Conservation (phyloP, 805 yeast species). For the Alloascoidea hylecoeti region DNA sequence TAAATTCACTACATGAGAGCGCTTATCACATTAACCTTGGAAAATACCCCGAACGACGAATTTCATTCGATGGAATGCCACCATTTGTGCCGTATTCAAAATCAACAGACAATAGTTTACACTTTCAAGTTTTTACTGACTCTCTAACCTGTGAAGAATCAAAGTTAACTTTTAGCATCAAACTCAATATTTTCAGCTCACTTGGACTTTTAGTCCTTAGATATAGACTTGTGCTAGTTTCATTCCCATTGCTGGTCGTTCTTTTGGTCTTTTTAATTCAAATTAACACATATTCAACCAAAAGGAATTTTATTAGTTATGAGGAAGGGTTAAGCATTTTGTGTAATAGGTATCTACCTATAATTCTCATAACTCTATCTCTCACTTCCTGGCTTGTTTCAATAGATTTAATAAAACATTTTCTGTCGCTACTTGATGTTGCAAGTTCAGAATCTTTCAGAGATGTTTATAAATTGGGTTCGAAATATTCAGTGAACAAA, state of each 20-base stretch:
- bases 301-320: constrained; percentile 26
- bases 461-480: constrained; percentile 9
- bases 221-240: constrained; percentile 61
- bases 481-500: constrained; percentile 23
- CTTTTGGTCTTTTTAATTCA: constrained; percentile 41
- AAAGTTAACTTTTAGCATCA: constrained; percentile 9
- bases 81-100: constrained; percentile 46
- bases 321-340: constrained; percentile 29
- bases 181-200: constrained; percentile 44
- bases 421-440: constrained; percentile 28
- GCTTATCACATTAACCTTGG: constrained; percentile 60
- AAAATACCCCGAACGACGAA: constrained; percentile 21
- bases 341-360: constrained; percentile 13
- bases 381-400: constrained; percentile 13
- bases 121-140: constrained; percentile 16
- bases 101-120: constrained; percentile 9
- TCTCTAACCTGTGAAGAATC: constrained; percentile 5
- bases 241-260: constrained; percentile 52
- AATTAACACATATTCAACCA: constrained; percentile 25
- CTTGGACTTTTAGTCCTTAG: constrained; percentile 58
- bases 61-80: constrained; percentile 47
- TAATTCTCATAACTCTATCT: constrained; percentile 13
- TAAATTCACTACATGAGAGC: constrained; percentile 52
- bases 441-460: constrained; percentile 23
- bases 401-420: constrained; percentile 22